Evolutionary conservation across 2,329 filamentous ascomycete species (phyloP), one percentile per base, ranked within the genome.

Genomic region (Ceratocystis eucalypticola): DNA sequence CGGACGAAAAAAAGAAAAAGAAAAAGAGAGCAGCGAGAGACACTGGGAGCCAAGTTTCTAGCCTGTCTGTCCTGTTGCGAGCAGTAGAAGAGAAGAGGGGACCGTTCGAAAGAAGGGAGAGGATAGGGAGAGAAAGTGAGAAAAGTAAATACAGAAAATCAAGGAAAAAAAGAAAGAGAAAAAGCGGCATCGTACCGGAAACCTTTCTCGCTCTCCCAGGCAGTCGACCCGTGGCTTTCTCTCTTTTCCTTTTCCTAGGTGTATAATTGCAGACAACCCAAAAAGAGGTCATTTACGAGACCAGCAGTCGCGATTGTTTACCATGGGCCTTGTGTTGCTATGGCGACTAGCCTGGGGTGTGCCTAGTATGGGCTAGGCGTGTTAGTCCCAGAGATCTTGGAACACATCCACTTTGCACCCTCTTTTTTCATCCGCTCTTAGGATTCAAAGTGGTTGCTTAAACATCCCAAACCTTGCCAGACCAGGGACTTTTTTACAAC

Each of bases 231-330:
- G 25, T 59, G 30, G 55, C 61, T 62, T 46, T 46, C 41, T 46
- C 33, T 46, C 46, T 28, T 37, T 63, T 45, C 61, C 33, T 63
- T 62, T 62, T 62, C 10, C 30, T n/a, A 62, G 61, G 44, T 25
- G 61, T 63, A 28, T 63, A 63, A 63, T 63, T 63, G 44, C 61
- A 63, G 44, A 48, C 20, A 8, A 2, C 30, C 46, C 61, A 46
- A 48, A 63, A 63, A 30, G 61, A 62, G 17, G 61, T n/a, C 33
- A 25, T 62, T 45, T 62, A 10, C 15, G 17, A 53, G 48, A 53
- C 46, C 61, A 46, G 8, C n/a, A 62, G 44, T 63, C 61, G 61
- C 61, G 61, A 63, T 59, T 63, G 61, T 63, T 63, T 63, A 63
- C 22, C 48, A 22, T 63, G 10, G 41, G 44, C 17, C 33, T 44